Evolutionary conservation across 1,284 basidiomycete genomes (phyloP).

Genomic region (Schizopora paradoxa): DNA sequence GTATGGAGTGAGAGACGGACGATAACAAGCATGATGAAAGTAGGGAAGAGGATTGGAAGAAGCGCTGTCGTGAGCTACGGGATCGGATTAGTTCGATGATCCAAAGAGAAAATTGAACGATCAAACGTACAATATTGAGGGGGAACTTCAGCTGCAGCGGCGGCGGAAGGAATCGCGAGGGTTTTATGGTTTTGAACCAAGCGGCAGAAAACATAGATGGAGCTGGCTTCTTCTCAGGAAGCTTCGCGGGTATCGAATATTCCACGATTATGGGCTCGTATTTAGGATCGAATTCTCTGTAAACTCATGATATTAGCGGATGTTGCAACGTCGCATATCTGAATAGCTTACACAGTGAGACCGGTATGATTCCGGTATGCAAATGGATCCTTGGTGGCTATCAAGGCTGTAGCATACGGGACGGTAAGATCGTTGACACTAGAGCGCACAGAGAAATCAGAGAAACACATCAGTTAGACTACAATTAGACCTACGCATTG

Average conservation of each 20-base stretch:
- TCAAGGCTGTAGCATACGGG: conserved; percentile 74
- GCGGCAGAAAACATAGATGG: conserved; percentile 16
- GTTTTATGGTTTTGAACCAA: conserved; percentile 17
- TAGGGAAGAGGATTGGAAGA: conserved; percentile 32
- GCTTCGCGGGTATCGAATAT: conserved; percentile 14
- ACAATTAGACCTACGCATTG: conserved; percentile 55
- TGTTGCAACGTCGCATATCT: neutral
- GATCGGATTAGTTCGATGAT: conserved; percentile 24
- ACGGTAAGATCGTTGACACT: conserved; percentile 76
- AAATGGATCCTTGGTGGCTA: conserved; percentile 69
- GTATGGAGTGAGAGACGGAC: conserved; percentile 22
- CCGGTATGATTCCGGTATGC: conserved; percentile 50
- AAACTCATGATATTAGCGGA: neutral
- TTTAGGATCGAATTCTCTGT: conserved; percentile 24
- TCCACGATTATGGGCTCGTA: conserved; percentile 23
- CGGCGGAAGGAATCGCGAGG: conserved; percentile 25
- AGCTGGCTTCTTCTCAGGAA: conserved; percentile 12
- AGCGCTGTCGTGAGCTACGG: conserved; percentile 15
- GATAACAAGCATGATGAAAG: conserved; percentile 24
- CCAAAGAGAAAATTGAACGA: conserved; percentile 30
- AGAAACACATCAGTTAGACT: conserved; percentile 2
- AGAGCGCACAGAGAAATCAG: conserved; percentile 2
- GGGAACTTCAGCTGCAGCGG: conserved; percentile 31
- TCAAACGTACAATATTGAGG: conserved; percentile 34
- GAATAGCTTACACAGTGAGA: conserved; percentile 51